Evolutionary conservation across 345 rosid species (phyloP).

Genomic region (Pugionium cornutum): DNA sequence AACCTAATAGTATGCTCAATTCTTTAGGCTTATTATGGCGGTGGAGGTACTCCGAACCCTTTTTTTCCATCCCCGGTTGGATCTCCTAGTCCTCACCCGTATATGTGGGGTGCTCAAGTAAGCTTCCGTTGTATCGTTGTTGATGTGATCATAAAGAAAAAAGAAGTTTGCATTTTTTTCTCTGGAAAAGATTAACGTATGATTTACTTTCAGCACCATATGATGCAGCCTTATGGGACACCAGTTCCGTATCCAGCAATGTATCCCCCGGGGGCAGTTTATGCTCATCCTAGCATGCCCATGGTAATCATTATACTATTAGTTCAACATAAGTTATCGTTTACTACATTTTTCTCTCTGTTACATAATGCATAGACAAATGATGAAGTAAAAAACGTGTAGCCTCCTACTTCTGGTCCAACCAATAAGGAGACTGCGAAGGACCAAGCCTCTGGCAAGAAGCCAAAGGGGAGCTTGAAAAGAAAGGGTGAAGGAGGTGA

Average conservation of each 20-base stretch:
- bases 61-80: conserved; percentile 83
- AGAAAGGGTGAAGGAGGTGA: conserved; percentile 57
- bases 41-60: conserved; percentile 81
- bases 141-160: conserved; percentile 14
- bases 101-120: too few relatives aligned
- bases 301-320: conserved; percentile 46
- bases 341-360: background rate
- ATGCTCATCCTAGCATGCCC: too few relatives aligned
- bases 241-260: conserved; percentile 90
- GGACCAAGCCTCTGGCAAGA: too few relatives aligned
- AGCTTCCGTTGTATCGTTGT: conserved; percentile 12
- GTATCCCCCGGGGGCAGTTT: conserved; percentile 88
- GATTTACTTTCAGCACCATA: conserved; percentile 68
- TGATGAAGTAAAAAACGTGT: conserved; percentile 14
- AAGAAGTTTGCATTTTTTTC: background rate
- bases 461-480: too few relatives aligned
- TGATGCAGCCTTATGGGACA: conserved; percentile 84
- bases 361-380: background rate
- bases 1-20: conserved; percentile 22
- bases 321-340: background rate
- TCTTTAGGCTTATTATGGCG: conserved; percentile 83
- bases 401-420: conserved; percentile 63
- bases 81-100: too few relatives aligned
- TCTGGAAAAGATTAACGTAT: conserved; percentile 13
- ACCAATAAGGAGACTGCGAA: too few relatives aligned